Evolutionary conservation across 2,329 filamentous ascomycete species (phyloP).

Genomic region (Curvularia spicifera): DNA sequence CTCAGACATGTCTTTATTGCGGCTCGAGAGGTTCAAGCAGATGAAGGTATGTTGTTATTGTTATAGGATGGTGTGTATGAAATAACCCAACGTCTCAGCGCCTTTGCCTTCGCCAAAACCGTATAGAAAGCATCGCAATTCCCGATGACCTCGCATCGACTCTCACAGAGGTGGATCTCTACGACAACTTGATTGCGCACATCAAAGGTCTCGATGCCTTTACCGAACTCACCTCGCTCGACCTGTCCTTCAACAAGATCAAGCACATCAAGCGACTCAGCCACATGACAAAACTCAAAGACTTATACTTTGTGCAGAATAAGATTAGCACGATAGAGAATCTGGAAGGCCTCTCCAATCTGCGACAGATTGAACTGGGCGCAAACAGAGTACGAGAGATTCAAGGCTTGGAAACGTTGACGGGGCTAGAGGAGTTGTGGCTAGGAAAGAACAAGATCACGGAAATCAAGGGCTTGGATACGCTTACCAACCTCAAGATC

Average conservation of each 20-base stretch:
- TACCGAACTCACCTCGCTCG: slow-evolving; percentile 75
- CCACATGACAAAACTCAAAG: slow-evolving; percentile 76
- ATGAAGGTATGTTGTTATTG: slow-evolving; percentile 59
- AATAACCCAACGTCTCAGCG: slow-evolving; percentile 52
- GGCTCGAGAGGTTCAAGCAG: slow-evolving; percentile 81
- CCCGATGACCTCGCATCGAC: slow-evolving; percentile 69
- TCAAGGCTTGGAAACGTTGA: slow-evolving; percentile 78
- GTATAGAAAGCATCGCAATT: slow-evolving; percentile 79
- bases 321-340: slow-evolving; percentile 89
- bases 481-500: slow-evolving; percentile 79
- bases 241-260: slow-evolving; percentile 98
- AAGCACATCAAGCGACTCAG: slow-evolving; percentile 93
- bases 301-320: slow-evolving; percentile 93
- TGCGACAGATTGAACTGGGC: slow-evolving; percentile 87
- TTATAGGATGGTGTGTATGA: background rate
- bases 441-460: slow-evolving; percentile 96
- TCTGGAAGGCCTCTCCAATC: slow-evolving; percentile 73
- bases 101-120: slow-evolving; percentile 91
- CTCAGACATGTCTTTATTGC: slow-evolving; percentile 75
- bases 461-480: slow-evolving; percentile 75
- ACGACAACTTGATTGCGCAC: slow-evolving; percentile 93
- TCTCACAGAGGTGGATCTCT: slow-evolving; percentile 86
- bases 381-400: slow-evolving; percentile 92
- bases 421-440: slow-evolving; percentile 87
- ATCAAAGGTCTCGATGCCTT: slow-evolving; percentile 83